Conservation (phyloP, 2,329 filamentous ascomycete species). For the Alternaria sp. region DNA sequence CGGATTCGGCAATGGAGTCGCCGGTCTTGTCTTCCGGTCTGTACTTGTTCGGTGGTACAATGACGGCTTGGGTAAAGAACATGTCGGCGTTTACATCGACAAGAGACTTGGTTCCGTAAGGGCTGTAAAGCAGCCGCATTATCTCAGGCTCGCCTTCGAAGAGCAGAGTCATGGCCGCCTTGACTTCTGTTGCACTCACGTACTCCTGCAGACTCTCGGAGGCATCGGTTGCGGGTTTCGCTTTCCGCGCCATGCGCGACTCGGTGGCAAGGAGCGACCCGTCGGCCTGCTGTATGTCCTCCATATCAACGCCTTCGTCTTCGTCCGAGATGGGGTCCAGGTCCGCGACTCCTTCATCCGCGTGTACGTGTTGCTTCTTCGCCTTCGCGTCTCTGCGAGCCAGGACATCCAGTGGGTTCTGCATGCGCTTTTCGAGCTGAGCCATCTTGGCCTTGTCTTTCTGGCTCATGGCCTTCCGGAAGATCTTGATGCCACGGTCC, state of each 20-base stretch:
- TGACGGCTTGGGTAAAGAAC: slow-evolving; percentile 88
- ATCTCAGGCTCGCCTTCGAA: slow-evolving; percentile 90
- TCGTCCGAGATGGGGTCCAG: slow-evolving; percentile 59
- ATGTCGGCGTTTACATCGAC: slow-evolving; percentile 76
- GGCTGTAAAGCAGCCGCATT: slow-evolving; percentile 83
- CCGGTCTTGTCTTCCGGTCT: slow-evolving; percentile 86
- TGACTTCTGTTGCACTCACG: slow-evolving; percentile 83
- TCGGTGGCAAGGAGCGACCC: slow-evolving; percentile 63
- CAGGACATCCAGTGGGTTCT: slow-evolving; percentile 73
- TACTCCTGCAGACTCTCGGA: slow-evolving; percentile 69
- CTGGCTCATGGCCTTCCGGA: slow-evolving; percentile 77
- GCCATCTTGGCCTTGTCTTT: slow-evolving; percentile 84
- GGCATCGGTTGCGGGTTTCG: slow-evolving; percentile 48
- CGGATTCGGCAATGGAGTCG: slow-evolving; percentile 83
- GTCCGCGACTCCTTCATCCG: slow-evolving; percentile 76
- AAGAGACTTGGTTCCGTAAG: slow-evolving; percentile 68
- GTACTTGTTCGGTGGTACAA: slow-evolving; percentile 92
- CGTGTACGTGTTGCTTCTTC: slow-evolving; percentile 57
- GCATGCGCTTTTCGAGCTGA: slow-evolving; percentile 70
- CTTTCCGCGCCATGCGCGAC: slow-evolving; percentile 49
- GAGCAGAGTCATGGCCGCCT: slow-evolving; percentile 76
- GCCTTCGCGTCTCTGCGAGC: slow-evolving; percentile 56
- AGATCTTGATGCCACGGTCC: slow-evolving; percentile 91
- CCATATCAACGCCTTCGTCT: slow-evolving; percentile 50
- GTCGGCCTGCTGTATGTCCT: slow-evolving; percentile 47